A percentile compares a stretch with the other conserved stretches of the same genome.
These are phyloP conservation scores for Aurantiochytrium sp. DNA, from an alignment of 108 stramenopile genomes.

Conservation along the genomic window DNA sequence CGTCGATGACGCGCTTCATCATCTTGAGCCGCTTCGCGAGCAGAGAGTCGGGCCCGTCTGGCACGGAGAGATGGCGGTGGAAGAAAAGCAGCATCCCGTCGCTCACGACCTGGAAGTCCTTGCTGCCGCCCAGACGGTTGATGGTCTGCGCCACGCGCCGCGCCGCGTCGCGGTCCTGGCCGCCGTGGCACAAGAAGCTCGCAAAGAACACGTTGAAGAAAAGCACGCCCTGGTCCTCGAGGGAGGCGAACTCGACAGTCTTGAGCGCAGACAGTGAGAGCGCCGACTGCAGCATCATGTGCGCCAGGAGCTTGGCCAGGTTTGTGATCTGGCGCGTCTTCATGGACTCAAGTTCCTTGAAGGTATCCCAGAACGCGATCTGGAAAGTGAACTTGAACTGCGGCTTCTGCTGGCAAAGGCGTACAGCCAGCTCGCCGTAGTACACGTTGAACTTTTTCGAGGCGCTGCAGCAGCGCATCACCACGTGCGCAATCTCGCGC, in stretches of 20 bases:
- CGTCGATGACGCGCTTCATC: constrained; percentile 1
- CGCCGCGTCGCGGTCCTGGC: background rate
- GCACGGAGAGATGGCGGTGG: background rate
- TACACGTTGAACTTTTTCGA: background rate
- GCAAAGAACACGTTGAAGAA: constrained; percentile 22
- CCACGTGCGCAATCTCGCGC: constrained; percentile 3
- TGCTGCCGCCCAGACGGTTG: background rate
- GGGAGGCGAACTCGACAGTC: background rate
- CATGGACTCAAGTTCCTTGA: background rate
- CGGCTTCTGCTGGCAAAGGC: constrained; percentile 8
- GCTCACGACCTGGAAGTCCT: background rate
- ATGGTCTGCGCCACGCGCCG: background rate
- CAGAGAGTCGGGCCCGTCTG: background rate
- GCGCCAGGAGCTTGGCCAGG: background rate
- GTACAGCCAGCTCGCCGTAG: background rate
- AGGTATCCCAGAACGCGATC: background rate
- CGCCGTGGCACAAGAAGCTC: background rate
- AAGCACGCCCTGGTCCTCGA: background rate
- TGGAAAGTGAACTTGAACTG: constrained; percentile 23
- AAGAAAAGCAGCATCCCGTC: background rate
- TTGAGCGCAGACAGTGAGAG: background rate
- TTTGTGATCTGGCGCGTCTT: background rate
- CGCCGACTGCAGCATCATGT: background rate
- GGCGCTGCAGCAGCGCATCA: background rate
- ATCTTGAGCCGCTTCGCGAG: constrained; percentile 10